Evolutionary conservation across 2,329 filamentous ascomycete genomes (phyloP).

Genomic region (Colletotrichum sp.): DNA sequence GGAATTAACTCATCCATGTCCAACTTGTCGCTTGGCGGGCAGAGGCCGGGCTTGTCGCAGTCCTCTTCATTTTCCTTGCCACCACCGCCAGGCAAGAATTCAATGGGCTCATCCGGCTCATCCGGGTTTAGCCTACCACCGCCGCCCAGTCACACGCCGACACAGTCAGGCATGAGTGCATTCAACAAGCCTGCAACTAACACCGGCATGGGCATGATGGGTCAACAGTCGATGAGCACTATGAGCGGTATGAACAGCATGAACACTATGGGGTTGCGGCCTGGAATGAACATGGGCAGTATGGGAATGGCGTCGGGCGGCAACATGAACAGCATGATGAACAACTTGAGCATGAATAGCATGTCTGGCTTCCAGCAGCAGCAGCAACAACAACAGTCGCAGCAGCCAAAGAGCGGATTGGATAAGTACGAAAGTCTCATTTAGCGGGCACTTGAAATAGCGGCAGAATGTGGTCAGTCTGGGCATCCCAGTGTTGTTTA

Average conservation of each 20-base stretch:
- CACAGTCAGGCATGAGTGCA: constrained; percentile 24
- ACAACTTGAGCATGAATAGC: constrained; percentile 27
- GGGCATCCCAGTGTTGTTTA: constrained; percentile 6
- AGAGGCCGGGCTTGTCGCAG: constrained; percentile 38
- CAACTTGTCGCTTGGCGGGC: constrained; percentile 52
- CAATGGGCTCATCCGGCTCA: constrained; percentile 25
- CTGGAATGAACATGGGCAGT: constrained; percentile 19
- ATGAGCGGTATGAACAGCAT: constrained; percentile 4
- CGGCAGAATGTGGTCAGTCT: not conserved
- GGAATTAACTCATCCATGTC: constrained; percentile 49
- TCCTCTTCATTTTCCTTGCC: constrained; percentile 62
- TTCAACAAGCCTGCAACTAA: constrained; percentile 18
- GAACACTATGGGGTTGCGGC: constrained; percentile 19
- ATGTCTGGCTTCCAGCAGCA: constrained; percentile 25
- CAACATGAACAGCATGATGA: constrained; percentile 29
- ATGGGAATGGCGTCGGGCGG: constrained; percentile 33
- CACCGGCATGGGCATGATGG: constrained; percentile 17
- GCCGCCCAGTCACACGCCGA: constrained; percentile 41
- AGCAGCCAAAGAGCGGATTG: constrained; percentile 56
- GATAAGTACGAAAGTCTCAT: constrained; percentile 73
- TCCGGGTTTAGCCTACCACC: constrained; percentile 54
- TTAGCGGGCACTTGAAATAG: constrained; percentile 34
- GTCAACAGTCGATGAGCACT: constrained; percentile 2
- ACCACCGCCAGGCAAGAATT: constrained; percentile 50
- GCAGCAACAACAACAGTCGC: constrained; percentile 34